Percentiles rank a stretch among this genome's conserved stretches.
phyloP scores from a whole-genome alignment of 495 filamentous ascomycete species.

The Platismatia glauca region DNA sequence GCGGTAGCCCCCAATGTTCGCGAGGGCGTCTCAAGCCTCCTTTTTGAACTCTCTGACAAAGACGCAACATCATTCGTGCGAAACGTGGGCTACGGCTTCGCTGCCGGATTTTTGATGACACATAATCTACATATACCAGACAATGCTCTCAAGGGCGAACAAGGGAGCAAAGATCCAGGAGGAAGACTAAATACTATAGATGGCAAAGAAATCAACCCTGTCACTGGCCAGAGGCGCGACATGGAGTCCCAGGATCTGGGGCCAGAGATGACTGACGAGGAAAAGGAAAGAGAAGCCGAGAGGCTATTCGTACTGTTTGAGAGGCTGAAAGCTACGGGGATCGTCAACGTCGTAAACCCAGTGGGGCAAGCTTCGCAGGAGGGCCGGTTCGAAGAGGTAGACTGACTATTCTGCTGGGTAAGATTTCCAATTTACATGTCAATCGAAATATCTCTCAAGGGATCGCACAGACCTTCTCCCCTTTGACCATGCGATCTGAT shows the following conservation, averaged over 20 bases:
- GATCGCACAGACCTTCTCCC: neutral
- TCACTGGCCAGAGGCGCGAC: slow-evolving; percentile 79
- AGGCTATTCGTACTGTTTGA: slow-evolving; percentile 91
- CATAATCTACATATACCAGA: slow-evolving; percentile 70
- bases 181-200: slow-evolving; percentile 22
- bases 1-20: slow-evolving; percentile 59
- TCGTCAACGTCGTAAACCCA: slow-evolving; percentile 79
- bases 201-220: slow-evolving; percentile 60
- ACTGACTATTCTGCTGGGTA: slow-evolving; percentile 1
- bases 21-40: slow-evolving; percentile 63
- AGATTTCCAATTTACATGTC: neutral
- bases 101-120: slow-evolving; percentile 77
- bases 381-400: slow-evolving; percentile 70
- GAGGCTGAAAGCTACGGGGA: slow-evolving; percentile 73
- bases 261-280: slow-evolving; percentile 75
- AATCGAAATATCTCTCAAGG: neutral
- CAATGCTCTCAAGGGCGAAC: slow-evolving; percentile 36
- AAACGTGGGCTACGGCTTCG: slow-evolving; percentile 87
- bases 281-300: slow-evolving; percentile 91
- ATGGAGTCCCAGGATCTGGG: slow-evolving; percentile 47
- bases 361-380: slow-evolving; percentile 64
- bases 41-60: slow-evolving; percentile 79
- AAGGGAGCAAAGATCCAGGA: slow-evolving; percentile 9
- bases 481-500: neutral
- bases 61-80: slow-evolving; percentile 62